Evolutionary conservation across 2,329 filamentous ascomycete genomes (phyloP).

Genomic region (Zelopaecilomyces penicillatus): DNA sequence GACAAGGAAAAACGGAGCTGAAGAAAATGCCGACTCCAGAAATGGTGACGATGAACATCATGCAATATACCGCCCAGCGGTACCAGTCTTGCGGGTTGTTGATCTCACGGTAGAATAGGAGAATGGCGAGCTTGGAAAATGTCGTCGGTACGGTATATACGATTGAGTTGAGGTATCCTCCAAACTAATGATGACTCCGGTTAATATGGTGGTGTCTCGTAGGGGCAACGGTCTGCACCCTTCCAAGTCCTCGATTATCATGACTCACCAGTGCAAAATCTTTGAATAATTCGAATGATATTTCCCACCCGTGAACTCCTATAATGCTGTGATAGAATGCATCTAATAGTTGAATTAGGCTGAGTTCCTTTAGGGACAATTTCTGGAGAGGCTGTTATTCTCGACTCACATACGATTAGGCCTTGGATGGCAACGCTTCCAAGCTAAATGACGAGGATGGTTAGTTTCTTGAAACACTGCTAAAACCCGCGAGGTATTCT

Average conservation of each 20-base stretch:
- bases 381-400: too few species aligned
- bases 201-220: too few species aligned
- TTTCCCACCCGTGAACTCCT: slow-evolving; percentile 9
- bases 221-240: too few species aligned
- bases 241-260: fast-evolving
- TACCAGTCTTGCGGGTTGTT: slow-evolving; percentile 7
- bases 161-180: slow-evolving; percentile 10
- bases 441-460: neutral
- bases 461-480: too few species aligned
- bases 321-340: neutral
- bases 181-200: neutral
- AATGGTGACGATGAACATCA: slow-evolving; percentile 8
- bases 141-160: slow-evolving; percentile 11
- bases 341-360: too few species aligned
- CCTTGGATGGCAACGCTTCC: slow-evolving; percentile 7
- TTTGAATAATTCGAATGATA: slow-evolving; percentile 7
- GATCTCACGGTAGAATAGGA: slow-evolving; percentile 10
- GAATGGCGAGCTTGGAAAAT: slow-evolving; percentile 12
- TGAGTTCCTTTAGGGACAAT: too few species aligned
- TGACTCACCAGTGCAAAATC: slow-evolving; percentile 5
- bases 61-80: slow-evolving; percentile 6
- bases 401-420: slow-evolving; percentile 6
- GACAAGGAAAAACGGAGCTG: slow-evolving; percentile 23
- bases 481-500: too few species aligned
- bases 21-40: slow-evolving; percentile 18